Base-by-base conservation (phyloP, 768 basidiomycete genomes). In the Agaricus sinodeliciosus region DNA sequence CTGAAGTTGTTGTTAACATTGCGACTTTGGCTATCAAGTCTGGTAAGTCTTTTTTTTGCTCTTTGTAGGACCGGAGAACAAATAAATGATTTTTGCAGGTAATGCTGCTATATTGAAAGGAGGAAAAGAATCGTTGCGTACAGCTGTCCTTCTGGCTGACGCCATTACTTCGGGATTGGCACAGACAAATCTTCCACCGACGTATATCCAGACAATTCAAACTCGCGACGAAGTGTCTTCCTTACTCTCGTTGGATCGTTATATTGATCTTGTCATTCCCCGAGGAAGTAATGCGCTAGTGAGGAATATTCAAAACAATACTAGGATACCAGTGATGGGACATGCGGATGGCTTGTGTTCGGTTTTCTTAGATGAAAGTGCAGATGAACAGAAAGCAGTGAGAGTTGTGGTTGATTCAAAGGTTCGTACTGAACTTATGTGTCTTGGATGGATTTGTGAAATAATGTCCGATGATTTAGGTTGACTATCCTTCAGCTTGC, bases 21-120 rank as follows among this genome's bases (percentile, higher is more conserved):
- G 91, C 96, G 4, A 81, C 94, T 0, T 72, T 98, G 62, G 95
- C 96, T 1, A 90, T 99, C 64, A 99, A 97, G 68, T 96, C 94
- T 27, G 95, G 95, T 91, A 56, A 54, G 81, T 62, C 16, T 45
- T 45, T n/a, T 28, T 12, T 25, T 15, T 12, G 7, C 11, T 31
- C 31, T 8, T 7, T 8, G 7, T 31, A 31, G 31, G 6, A 1
- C 31, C 7, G 31, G 31, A 31, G 1, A 11, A 28, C 28, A 3
- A 31, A 31, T 8, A 31, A 3, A 5, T 11, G 31, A 31, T 2
- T 1, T 31, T 7, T 4, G n/a, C 58, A 96, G 95, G 95, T 1
- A 99, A 99, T 65, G 87, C 94, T 18, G 95, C 94, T 8, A 98
- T 99, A 54, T 71, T 98, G 27, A 98, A 99, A 69, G 95, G 96